These are phyloP conservation scores for Juglanconis sp. DNA, from an alignment of 2,329 filamentous ascomycete species.

Conservation along the genomic window DNA sequence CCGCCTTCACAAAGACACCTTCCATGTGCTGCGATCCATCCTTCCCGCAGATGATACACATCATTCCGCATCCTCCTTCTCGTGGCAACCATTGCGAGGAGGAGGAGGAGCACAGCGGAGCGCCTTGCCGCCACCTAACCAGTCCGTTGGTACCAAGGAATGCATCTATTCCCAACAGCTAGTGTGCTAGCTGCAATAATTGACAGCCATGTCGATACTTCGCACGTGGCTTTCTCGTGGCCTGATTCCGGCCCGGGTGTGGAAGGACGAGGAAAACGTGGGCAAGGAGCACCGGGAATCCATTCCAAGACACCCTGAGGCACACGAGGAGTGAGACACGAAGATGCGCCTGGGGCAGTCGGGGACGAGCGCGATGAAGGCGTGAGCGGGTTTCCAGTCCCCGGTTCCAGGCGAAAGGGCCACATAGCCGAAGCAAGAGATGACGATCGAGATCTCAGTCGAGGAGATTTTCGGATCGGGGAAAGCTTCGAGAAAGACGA, in stretches of 20 bases:
- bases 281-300: not conserved
- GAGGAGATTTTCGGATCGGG: not conserved
- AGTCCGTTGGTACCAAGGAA: constrained; percentile 11
- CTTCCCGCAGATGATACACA: not conserved
- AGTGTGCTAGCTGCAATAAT: constrained; percentile 20
- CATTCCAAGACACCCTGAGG: constrained; percentile 5
- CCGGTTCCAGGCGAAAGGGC: not conserved
- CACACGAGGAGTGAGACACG: constrained; percentile 11
- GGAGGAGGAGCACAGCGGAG: constrained; percentile 1
- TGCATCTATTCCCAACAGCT: constrained; percentile 14
- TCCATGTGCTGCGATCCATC: not conserved
- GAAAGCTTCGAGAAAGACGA: not conserved
- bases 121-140: constrained; percentile 9
- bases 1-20: not conserved
- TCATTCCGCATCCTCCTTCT: constrained; percentile 1
- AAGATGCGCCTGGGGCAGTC: not conserved
- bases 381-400: not conserved
- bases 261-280: constrained; percentile 2
- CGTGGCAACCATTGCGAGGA: constrained; percentile 7
- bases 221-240: constrained; percentile 20
- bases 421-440: not conserved
- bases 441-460: not conserved
- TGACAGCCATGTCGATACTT: constrained; percentile 22
- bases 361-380: not conserved
- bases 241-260: constrained; percentile 3